A percentile compares a stretch with the other conserved stretches of the same genome.
Evolutionary conservation across 1,139 yeast genomes (phyloP).

Genomic region (Protomyces gravidus): DNA sequence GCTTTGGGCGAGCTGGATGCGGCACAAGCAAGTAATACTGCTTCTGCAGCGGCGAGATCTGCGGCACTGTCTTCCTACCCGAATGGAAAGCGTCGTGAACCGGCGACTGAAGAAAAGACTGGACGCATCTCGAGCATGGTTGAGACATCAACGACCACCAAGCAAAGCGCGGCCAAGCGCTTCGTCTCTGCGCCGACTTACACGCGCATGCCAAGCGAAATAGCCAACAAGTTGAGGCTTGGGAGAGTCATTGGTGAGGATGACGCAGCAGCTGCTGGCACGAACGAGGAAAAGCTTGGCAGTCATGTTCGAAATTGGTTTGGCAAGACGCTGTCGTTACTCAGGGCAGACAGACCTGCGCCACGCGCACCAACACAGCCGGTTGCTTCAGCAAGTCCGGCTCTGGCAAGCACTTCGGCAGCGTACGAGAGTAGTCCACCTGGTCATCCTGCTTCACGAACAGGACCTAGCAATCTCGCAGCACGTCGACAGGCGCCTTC

Average conservation of each 20-base stretch:
- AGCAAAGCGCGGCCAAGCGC: conserved; percentile 6
- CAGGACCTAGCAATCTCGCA: not conserved
- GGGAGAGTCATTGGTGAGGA: not conserved
- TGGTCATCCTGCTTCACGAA: conserved; percentile 3
- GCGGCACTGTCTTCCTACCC: not conserved
- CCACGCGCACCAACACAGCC: conserved; percentile 3
- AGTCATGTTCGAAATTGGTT: conserved; percentile 10
- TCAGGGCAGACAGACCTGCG: conserved; percentile 10
- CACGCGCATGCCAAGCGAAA: not conserved
- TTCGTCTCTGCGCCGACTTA: conserved; percentile 23
- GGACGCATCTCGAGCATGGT: conserved; percentile 14
- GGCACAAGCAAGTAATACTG: not conserved
- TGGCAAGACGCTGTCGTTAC: conserved; percentile 8
- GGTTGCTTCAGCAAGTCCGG: not conserved
- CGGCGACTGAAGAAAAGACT: conserved; percentile 3
- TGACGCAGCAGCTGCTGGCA: not conserved
- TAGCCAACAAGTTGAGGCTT: not conserved
- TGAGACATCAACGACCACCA: conserved; percentile 1
- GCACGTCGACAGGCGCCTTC: conserved; percentile 24
- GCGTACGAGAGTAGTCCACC: conserved; percentile 16
- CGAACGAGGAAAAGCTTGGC: not conserved
- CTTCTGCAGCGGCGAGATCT: conserved; percentile 7
- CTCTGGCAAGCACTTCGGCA: not conserved
- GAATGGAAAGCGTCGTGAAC: conserved; percentile 11
- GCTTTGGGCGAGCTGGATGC: conserved; percentile 17